Conservation (phyloP, 768 basidiomycete species). For the Botryobasidium botryosum region DNA sequence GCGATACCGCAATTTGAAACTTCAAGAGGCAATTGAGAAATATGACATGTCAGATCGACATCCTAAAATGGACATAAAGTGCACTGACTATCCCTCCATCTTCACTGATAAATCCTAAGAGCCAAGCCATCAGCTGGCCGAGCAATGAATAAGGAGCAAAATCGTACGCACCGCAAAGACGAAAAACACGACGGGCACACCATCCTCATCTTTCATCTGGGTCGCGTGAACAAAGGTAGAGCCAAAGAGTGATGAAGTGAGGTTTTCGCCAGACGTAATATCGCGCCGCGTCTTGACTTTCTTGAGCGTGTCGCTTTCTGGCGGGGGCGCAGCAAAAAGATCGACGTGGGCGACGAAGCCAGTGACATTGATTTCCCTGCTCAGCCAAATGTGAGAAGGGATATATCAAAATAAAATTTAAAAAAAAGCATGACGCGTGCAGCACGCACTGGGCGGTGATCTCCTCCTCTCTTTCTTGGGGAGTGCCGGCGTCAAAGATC, state of each 20-base stretch:
- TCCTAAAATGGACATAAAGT: background rate
- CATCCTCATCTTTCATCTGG: constrained; percentile 31
- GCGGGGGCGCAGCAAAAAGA: constrained; percentile 37
- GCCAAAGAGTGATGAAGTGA: constrained; percentile 37
- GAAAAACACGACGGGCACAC: constrained; percentile 43
- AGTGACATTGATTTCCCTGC: constrained; percentile 40
- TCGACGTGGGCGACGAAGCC: constrained; percentile 67
- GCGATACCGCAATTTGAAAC: constrained; percentile 49
- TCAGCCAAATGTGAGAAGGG: constrained; percentile 9
- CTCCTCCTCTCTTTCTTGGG: constrained; percentile 28
- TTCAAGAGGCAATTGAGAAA: constrained; percentile 7
- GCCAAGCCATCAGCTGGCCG: background rate
- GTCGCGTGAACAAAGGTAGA: constrained; percentile 43
- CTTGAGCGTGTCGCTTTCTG: background rate
- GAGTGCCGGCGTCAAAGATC: constrained; percentile 27
- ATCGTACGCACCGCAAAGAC: constrained; percentile 39
- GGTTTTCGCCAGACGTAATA: constrained; percentile 1
- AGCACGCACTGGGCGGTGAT: constrained; percentile 10
- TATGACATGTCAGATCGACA: background rate
- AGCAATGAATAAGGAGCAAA: background rate
- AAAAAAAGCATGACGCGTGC: background rate
- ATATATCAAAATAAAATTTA: constrained; percentile 1
- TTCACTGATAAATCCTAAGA: constrained; percentile 53
- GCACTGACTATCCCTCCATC: constrained; percentile 31
- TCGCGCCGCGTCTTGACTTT: constrained; percentile 1